These are phyloP conservation scores for Macrophomina phaseolina DNA, from an alignment of 2,329 filamentous ascomycete species.

Conservation along the genomic window DNA sequence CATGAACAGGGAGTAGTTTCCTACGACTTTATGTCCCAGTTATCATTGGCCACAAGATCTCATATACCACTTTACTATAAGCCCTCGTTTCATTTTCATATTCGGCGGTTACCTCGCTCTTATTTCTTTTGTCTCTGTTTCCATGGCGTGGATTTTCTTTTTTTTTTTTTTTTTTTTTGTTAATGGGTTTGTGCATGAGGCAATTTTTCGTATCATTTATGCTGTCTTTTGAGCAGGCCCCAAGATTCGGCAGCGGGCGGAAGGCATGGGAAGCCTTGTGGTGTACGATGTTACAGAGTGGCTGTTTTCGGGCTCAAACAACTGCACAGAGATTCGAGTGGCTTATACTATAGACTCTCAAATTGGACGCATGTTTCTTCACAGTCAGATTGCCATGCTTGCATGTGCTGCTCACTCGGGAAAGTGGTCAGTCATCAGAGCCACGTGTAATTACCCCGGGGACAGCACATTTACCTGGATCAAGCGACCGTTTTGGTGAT, in stretches of 20 bases:
- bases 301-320: slow-evolving; percentile 16
- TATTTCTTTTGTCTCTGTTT: background rate
- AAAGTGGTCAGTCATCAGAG: background rate
- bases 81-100: background rate
- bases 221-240: too few relatives aligned
- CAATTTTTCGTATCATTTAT: background rate
- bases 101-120: background rate
- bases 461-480: background rate
- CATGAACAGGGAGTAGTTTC: slow-evolving; percentile 44
- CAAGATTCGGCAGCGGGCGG: background rate
- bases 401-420: slow-evolving; percentile 8
- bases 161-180: too few relatives aligned
- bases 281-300: slow-evolving; percentile 12
- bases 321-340: background rate
- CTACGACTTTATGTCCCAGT: background rate
- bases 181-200: background rate
- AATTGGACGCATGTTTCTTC: slow-evolving; percentile 15
- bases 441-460: slow-evolving; percentile 1
- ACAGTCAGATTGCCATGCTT: slow-evolving; percentile 4
- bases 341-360: slow-evolving; percentile 22
- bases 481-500: slow-evolving; percentile 9
- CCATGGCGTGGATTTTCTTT: background rate
- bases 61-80: background rate
- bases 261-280: background rate
- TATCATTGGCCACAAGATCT: background rate